Evolutionary conservation across 805 yeast species (phyloP).

Genomic region (Lipomyces lipofer): DNA sequence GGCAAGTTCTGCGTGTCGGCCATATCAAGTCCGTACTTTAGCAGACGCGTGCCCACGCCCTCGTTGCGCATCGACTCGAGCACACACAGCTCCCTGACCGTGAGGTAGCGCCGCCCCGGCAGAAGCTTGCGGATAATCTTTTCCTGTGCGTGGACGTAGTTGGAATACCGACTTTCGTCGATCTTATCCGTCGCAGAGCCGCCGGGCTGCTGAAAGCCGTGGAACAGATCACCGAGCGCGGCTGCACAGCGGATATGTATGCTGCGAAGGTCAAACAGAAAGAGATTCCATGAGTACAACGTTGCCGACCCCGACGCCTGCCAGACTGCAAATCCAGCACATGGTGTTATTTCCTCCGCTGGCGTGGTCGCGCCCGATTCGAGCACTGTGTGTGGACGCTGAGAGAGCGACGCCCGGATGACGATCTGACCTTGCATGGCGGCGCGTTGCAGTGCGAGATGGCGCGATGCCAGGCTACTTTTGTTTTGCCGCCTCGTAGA

Average conservation of each 20-base stretch:
- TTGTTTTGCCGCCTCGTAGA: neutral
- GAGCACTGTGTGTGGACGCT: neutral
- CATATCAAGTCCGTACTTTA: conserved; percentile 28
- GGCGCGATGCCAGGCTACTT: neutral
- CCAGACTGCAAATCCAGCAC: conserved; percentile 24
- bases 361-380: too few species aligned
- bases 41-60: conserved; percentile 8
- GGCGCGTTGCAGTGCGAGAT: conserved; percentile 9
- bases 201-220: conserved; percentile 5
- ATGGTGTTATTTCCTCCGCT: neutral
- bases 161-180: conserved; percentile 9
- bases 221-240: conserved; percentile 1
- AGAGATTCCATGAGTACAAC: conserved; percentile 1
- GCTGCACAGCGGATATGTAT: conserved; percentile 4
- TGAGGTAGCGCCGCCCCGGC: conserved; percentile 2
- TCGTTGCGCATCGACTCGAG: neutral
- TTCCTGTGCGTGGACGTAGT: conserved; percentile 1
- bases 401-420: conserved; percentile 7
- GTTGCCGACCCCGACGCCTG: neutral
- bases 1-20: conserved; percentile 28
- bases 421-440: conserved; percentile 14
- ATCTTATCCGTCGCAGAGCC: conserved; percentile 9
- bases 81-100: neutral
- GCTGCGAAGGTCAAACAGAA: conserved; percentile 18
- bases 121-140: conserved; percentile 8